These are phyloP conservation scores for Podila epigama DNA, from an alignment of 192 early-diverging fungal genomes.

Conservation along the genomic window DNA sequence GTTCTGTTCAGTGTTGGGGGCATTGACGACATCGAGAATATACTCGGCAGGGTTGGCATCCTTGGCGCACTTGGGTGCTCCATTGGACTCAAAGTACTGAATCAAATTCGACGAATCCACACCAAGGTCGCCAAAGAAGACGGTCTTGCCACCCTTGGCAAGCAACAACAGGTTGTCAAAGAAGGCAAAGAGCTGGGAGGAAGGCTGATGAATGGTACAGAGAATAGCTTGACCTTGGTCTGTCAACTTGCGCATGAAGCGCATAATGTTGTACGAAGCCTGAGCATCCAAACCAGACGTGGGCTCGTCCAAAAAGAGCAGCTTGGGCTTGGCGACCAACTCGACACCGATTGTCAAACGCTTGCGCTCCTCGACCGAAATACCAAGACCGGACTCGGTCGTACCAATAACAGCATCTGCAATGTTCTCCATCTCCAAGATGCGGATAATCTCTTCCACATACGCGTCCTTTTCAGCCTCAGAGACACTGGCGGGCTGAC, in stretches of 20 bases:
- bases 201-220: slow-evolving; percentile 90
- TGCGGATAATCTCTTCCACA: slow-evolving; percentile 77
- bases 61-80: slow-evolving; percentile 69
- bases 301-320: slow-evolving; percentile 91
- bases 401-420: slow-evolving; percentile 78
- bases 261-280: slow-evolving; percentile 76
- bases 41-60: slow-evolving; percentile 87
- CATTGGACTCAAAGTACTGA: slow-evolving; percentile 77
- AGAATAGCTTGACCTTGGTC: slow-evolving; percentile 73
- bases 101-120: slow-evolving; percentile 67
- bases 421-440: slow-evolving; percentile 79
- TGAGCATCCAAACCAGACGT: slow-evolving; percentile 87
- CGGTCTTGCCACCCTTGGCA: slow-evolving; percentile 79
- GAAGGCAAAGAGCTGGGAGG: slow-evolving; percentile 81
- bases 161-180: slow-evolving; percentile 87
- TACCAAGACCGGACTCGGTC: slow-evolving; percentile 74
- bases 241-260: slow-evolving; percentile 73
- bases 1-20: slow-evolving; percentile 59
- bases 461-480: slow-evolving; percentile 72
- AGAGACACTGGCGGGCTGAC: slow-evolving; percentile 70
- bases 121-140: slow-evolving; percentile 86
- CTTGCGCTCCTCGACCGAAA: slow-evolving; percentile 89
- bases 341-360: slow-evolving; percentile 88
- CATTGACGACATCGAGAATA: slow-evolving; percentile 83
- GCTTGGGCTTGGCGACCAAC: slow-evolving; percentile 78